Base-by-base conservation (phyloP, 1,139 yeast species). In the Saccharomyces hybrid region DNA sequence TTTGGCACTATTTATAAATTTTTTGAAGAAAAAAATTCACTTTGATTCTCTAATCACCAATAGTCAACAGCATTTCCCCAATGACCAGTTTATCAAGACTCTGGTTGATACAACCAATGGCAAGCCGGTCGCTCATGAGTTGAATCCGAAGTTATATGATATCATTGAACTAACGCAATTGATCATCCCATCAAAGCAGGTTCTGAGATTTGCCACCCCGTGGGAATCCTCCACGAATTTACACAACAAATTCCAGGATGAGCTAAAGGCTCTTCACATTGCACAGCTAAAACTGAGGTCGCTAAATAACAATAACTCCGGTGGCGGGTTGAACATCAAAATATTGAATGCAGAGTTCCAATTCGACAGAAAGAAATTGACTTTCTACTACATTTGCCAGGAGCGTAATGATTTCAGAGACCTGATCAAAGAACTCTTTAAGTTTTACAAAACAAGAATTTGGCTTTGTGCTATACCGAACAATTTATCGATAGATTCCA, bases 361-460 rank as follows among this genome's bases (percentile, higher is more conserved):
- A 71, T 89, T 90, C 77, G 99, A 95, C 70, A 84, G 95, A 64
- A 84, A 95, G 66, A 93, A 95, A 73, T 78, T 93, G 67, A 93
- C 96, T 2, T 91, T 93, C 69, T 93, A 90, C 70, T 93, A 93
- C 73, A 66, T 70, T 50, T 72, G 76, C 41, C 82, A 82, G 62
- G 85, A 85, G 66, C 78, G 99, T 63, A 87, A 93, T 58, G 99
- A 93, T 71, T 93, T 93, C 70, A 79, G 99, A 64, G 95, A 88
- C 49, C 79, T 95, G 66, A 95, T 93, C 55, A 86, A 93, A 63
- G 98, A 93, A 65, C 75, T 93, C 59, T 93, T 93, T 76, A 85
- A 93, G 65, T 86, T 89, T 57, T 93, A 90, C 78, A 93, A 93
- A 74, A 93, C 98, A 1, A 81, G 99, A 67, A 93, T 93, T 64